These are phyloP conservation scores for Pelargonium hybrid DNA, from an alignment of 441 rosid genomes.

Conservation along the genomic window DNA sequence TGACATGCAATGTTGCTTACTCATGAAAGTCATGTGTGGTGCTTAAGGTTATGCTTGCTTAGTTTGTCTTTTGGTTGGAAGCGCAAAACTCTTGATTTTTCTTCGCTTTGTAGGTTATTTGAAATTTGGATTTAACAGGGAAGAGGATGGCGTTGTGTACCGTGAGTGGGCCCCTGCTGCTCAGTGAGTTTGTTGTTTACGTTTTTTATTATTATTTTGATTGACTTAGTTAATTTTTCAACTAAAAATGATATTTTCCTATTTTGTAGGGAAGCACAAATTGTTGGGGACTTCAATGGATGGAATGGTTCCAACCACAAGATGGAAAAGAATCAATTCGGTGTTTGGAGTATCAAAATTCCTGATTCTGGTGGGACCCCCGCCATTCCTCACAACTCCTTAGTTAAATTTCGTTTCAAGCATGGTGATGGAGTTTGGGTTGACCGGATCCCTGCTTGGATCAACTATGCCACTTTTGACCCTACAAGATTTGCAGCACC, in stretches of 20 bases:
- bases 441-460: constrained; percentile 80
- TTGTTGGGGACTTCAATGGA: constrained; percentile 74
- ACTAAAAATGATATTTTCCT: constrained; percentile 14
- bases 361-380: constrained; percentile 48
- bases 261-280: constrained; percentile 57
- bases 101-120: constrained; percentile 43
- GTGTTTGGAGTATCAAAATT: constrained; percentile 65
- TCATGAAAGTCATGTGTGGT: not conserved
- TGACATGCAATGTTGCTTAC: not conserved
- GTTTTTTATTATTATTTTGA: constrained; percentile 2
- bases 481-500: constrained; percentile 58
- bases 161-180: constrained; percentile 93
- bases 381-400: constrained; percentile 65
- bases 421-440: constrained; percentile 51
- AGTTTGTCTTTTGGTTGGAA: constrained; percentile 7
- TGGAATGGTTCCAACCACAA: constrained; percentile 69
- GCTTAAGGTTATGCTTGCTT: not conserved
- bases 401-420: constrained; percentile 65
- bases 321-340: constrained; percentile 68
- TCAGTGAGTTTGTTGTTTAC: constrained; percentile 33
- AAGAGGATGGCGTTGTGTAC: constrained; percentile 53
- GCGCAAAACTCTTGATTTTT: constrained; percentile 6
- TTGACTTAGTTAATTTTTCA: constrained; percentile 13
- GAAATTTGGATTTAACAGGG: constrained; percentile 61
- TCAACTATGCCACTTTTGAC: constrained; percentile 55